Percentiles rank a stretch among this genome's conserved stretches.
These are phyloP conservation scores for Yamadazyma kitorensis DNA, from an alignment of 805 yeast genomes.

Conservation along the genomic window DNA sequence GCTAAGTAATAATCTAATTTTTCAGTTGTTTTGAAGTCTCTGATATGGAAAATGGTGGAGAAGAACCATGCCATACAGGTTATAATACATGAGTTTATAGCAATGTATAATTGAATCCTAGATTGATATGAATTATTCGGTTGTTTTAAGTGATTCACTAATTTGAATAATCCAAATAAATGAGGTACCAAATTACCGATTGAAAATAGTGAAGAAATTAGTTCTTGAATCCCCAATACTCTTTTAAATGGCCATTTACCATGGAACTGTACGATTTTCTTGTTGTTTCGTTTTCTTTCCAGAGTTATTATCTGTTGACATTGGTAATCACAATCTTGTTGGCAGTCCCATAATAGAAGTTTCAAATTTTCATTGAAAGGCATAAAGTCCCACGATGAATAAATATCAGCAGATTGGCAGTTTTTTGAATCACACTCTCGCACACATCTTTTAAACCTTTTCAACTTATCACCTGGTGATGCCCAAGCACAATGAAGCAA, in stretches of 20 bases:
- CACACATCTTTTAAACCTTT: slow-evolving; percentile 54
- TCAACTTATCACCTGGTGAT: slow-evolving; percentile 62
- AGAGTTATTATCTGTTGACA: slow-evolving; percentile 79
- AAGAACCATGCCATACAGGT: slow-evolving; percentile 73
- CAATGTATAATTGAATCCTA: slow-evolving; percentile 6
- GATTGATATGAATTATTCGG: slow-evolving; percentile 8
- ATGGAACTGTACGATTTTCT: slow-evolving; percentile 78
- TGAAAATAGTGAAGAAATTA: slow-evolving; percentile 79
- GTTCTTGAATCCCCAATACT: slow-evolving; percentile 78
- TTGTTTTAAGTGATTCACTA: slow-evolving; percentile 12
- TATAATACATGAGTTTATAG: slow-evolving; percentile 5
- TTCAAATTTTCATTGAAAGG: slow-evolving; percentile 43
- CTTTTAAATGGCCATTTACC: slow-evolving; percentile 97
- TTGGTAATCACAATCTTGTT: slow-evolving; percentile 83
- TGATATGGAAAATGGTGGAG: slow-evolving; percentile 81
- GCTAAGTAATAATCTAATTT: slow-evolving; percentile 90
- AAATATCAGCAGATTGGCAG: slow-evolving; percentile 16
- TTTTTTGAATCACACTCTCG: slow-evolving; percentile 46
- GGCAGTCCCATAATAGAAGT: slow-evolving; percentile 70
- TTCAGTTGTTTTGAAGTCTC: slow-evolving; percentile 80
- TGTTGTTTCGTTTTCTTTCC: slow-evolving; percentile 44
- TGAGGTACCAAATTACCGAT: slow-evolving; percentile 47
- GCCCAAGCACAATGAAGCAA: slow-evolving; percentile 17
- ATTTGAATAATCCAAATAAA: slow-evolving; percentile 40
- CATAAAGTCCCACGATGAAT: slow-evolving; percentile 28